phyloP scores from a whole-genome alignment of 73 alveolate species.

The Durusdinium trenchii region DNA sequence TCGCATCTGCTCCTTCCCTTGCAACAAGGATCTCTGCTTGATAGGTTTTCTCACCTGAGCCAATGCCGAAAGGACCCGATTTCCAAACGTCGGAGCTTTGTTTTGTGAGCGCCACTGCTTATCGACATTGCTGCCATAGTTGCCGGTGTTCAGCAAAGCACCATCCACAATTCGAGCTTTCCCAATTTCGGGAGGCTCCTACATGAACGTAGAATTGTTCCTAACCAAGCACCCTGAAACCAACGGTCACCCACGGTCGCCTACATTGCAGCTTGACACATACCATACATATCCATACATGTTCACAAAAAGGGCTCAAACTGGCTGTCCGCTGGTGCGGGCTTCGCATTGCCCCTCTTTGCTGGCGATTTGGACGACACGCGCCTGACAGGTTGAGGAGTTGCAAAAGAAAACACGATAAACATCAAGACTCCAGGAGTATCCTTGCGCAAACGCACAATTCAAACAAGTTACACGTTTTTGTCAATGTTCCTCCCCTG shows the following conservation, averaged over 20 bases:
- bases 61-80: not conserved
- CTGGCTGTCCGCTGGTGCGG: constrained; percentile 43
- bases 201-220: not conserved
- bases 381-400: not conserved
- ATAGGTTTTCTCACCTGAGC: constrained; percentile 69
- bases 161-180: constrained; percentile 92
- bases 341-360: constrained; percentile 46
- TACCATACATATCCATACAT: not conserved
- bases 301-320: not conserved
- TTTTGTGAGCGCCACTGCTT: not conserved
- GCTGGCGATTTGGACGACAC: constrained; percentile 69
- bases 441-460: not conserved
- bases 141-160: constrained; percentile 83
- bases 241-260: not conserved
- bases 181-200: constrained; percentile 84
- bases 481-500: too few relatives aligned
- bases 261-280: not conserved
- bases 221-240: not conserved
- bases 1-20: constrained; percentile 68
- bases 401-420: not conserved
- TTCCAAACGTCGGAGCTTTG: not conserved
- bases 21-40: constrained; percentile 91
- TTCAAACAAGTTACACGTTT: too few relatives aligned
- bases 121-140: not conserved
- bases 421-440: not conserved